Evolutionary conservation across 2,329 filamentous ascomycete species (phyloP).

Genomic region (Neonectria hederae): DNA sequence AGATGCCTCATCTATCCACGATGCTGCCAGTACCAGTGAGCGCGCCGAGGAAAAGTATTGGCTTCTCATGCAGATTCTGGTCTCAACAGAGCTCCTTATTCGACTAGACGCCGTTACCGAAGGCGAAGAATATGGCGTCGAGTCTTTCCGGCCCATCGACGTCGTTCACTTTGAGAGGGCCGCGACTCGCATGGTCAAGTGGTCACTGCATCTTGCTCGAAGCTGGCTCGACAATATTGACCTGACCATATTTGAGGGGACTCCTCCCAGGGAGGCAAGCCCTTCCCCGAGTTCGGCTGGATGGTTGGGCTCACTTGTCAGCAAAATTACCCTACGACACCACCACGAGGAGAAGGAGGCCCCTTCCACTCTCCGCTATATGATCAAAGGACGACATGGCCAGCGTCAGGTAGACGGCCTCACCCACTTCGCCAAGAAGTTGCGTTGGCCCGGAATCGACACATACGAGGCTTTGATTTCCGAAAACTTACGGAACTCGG

Average conservation of each 20-base stretch:
- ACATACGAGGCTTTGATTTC: conserved; percentile 59
- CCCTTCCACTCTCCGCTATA: conserved; percentile 51
- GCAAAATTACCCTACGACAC: conserved; percentile 59
- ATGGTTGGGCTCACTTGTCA: conserved; percentile 68
- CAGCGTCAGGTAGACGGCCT: conserved; percentile 69
- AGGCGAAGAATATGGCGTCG: conserved; percentile 64
- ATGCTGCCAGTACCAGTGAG: conserved; percentile 59
- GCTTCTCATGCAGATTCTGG: conserved; percentile 71
- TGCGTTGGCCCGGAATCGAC: conserved; percentile 71
- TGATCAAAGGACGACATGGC: conserved; percentile 64
- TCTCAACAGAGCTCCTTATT: conserved; percentile 72
- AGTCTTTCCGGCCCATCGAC: conserved; percentile 63
- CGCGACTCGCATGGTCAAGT: conserved; percentile 70
- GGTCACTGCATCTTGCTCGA: conserved; percentile 72
- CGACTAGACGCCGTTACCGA: conserved; percentile 71
- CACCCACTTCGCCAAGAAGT: conserved; percentile 69
- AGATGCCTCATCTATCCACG: conserved; percentile 61
- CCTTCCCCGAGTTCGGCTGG: conserved; percentile 30
- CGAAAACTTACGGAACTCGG: conserved; percentile 57
- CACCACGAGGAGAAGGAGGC: conserved; percentile 50
- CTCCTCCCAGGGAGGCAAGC: conserved; percentile 19
- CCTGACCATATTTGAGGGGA: conserved; percentile 57
- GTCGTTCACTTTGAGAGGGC: conserved; percentile 70
- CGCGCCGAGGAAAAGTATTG: conserved; percentile 72
- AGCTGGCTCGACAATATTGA: conserved; percentile 75